Conservation (phyloP, 306 rosid species). For the Delonix regia region DNA sequence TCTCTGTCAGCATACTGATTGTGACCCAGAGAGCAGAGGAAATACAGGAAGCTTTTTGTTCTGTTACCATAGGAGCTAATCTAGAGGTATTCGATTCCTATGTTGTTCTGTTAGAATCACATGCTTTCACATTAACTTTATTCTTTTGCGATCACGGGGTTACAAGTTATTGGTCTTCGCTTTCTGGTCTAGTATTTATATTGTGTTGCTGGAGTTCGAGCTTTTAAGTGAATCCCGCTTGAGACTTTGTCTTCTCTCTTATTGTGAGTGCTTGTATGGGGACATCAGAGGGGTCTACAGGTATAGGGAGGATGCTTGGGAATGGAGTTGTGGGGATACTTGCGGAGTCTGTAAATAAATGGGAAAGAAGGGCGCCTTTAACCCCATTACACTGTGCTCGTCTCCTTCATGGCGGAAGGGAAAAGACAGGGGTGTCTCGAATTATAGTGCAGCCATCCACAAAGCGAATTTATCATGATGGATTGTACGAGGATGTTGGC, state of each 20-base stretch:
- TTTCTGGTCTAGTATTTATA: background rate
- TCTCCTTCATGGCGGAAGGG: constrained; percentile 60
- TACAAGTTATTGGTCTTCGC: background rate
- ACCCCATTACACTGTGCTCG: constrained; percentile 93
- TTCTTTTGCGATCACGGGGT: background rate
- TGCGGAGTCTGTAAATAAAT: constrained; percentile 75
- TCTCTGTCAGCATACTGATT: background rate
- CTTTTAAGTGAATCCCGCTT: background rate
- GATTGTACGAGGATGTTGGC: constrained; percentile 82
- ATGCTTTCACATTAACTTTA: background rate
- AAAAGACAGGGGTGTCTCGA: constrained; percentile 59
- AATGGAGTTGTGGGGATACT: constrained; percentile 92
- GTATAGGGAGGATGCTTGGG: constrained; percentile 62
- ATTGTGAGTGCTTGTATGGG: background rate
- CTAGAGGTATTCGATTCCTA: background rate
- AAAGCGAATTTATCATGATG: constrained; percentile 80
- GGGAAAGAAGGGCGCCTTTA: constrained; percentile 95
- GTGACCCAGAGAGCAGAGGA: background rate
- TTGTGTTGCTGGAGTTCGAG: background rate
- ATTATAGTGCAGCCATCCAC: constrained; percentile 90
- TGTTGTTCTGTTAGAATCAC: background rate
- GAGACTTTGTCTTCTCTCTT: background rate
- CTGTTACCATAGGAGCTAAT: background rate
- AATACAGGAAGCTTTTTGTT: background rate
- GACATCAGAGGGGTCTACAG: background rate